Evolutionary conservation across 345 rosid genomes (phyloP).

Genomic region (Triadica sebifera): DNA sequence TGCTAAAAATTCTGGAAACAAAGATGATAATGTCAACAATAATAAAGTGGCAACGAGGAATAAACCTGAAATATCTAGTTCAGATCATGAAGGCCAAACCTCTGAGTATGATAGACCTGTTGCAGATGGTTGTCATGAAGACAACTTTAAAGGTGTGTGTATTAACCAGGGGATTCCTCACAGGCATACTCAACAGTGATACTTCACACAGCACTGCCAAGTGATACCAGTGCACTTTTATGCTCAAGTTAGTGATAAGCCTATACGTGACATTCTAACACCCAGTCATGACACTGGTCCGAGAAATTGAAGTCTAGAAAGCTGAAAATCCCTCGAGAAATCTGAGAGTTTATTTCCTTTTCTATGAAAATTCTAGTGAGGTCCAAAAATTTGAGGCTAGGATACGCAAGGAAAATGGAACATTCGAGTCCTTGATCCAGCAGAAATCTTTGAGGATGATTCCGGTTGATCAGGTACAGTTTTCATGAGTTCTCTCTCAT

Average conservation of each 20-base stretch:
- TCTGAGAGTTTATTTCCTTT: constrained; percentile 85
- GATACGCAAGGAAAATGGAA: constrained; percentile 84
- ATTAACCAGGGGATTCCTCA: no score
- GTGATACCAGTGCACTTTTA: constrained; percentile 72
- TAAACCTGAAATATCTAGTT: constrained; percentile 34
- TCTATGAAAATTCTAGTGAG: constrained; percentile 90
- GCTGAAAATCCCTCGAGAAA: constrained; percentile 76
- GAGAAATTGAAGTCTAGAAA: constrained; percentile 92
- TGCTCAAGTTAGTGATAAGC: constrained; percentile 74
- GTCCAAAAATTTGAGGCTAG: constrained; percentile 95
- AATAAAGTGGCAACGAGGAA: constrained; percentile 24
- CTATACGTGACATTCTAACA: constrained; percentile 77
- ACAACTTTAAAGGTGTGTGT: no score
- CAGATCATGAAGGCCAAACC: constrained; percentile 39
- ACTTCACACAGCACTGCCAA: constrained; percentile 25
- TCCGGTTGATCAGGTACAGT: constrained; percentile 84
- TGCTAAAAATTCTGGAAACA: constrained; percentile 24
- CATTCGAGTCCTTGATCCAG: constrained; percentile 91
- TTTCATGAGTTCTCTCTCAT: constrained; percentile 1
- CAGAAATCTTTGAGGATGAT: constrained; percentile 96
- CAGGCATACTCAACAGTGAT: constrained; percentile 22
- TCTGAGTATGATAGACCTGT: no score
- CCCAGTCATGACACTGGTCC: constrained; percentile 79
- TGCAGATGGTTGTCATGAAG: no score
- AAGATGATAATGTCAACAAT: constrained; percentile 30